Evolutionary conservation across 495 filamentous ascomycete species (phyloP).

Genomic region (Penicillium cosmopolitanum): DNA sequence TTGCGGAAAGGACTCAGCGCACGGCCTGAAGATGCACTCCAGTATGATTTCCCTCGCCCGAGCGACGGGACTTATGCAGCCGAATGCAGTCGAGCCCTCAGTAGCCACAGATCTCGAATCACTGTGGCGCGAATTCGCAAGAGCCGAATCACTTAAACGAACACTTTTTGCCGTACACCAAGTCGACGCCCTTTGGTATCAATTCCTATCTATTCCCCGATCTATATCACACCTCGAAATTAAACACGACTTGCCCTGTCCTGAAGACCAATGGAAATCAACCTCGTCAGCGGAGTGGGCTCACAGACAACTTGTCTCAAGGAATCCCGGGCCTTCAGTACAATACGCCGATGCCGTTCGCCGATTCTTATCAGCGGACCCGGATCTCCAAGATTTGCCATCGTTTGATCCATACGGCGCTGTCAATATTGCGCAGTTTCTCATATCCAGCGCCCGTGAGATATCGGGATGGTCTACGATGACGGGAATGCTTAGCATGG

Average conservation of each 20-base stretch:
- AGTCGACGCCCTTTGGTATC: constrained; percentile 43
- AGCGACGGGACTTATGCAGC: constrained; percentile 31
- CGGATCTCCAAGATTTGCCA: constrained; percentile 25
- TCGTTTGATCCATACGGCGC: constrained; percentile 41
- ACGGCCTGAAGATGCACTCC: constrained; percentile 38
- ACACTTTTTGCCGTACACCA: constrained; percentile 43
- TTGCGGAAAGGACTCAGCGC: constrained; percentile 32
- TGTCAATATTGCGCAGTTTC: constrained; percentile 43
- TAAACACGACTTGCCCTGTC: constrained; percentile 43
- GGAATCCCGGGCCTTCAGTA: constrained; percentile 20
- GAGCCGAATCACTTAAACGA: constrained; percentile 40
- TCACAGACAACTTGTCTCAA: constrained; percentile 30
- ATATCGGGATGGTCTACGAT: constrained; percentile 46
- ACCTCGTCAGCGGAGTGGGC: constrained; percentile 38
- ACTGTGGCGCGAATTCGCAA: constrained; percentile 37
- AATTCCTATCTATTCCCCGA: constrained; percentile 40
- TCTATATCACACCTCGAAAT: constrained; percentile 42
- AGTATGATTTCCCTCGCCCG: constrained; percentile 38
- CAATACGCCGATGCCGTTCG: constrained; percentile 41
- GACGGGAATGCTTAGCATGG: constrained; percentile 41
- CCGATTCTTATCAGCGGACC: constrained; percentile 31
- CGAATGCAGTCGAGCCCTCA: constrained; percentile 18
- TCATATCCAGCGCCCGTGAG: constrained; percentile 42
- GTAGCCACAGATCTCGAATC: constrained; percentile 28
- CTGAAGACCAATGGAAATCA: constrained; percentile 33